phyloP scores from a whole-genome alignment of 371 early-diverging fungal species.

The Saksenaea vasiformis region DNA sequence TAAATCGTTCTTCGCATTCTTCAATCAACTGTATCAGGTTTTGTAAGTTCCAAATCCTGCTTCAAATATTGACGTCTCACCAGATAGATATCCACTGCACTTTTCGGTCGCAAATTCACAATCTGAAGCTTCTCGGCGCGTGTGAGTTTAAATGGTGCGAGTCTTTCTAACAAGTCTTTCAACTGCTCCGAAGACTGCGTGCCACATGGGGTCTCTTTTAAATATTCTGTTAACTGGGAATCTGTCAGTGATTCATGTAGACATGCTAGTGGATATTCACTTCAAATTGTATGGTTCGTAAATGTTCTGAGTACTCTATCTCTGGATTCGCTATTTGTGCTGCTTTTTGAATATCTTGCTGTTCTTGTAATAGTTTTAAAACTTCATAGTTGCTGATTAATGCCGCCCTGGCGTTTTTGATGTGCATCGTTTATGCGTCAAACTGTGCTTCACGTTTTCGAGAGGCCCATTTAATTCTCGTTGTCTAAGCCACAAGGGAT shows the following conservation, averaged over 20 bases:
- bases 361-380: constrained; percentile 52
- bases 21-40: constrained; percentile 55
- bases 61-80: constrained; percentile 25
- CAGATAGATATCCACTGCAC: constrained; percentile 62
- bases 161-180: constrained; percentile 26
- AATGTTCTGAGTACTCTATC: constrained; percentile 56
- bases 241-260: not conserved
- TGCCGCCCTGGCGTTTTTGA: constrained; percentile 54
- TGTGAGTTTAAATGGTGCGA: constrained; percentile 50
- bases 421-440: constrained; percentile 41
- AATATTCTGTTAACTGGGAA: constrained; percentile 47
- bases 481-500: no score
- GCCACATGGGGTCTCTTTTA: constrained; percentile 47
- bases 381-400: constrained; percentile 69
- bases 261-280: constrained; percentile 24
- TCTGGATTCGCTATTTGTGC: constrained; percentile 22
- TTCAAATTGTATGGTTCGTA: constrained; percentile 65
- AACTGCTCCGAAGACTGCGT: constrained; percentile 57
- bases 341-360: constrained; percentile 41
- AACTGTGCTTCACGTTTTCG: not conserved
- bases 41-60: not conserved
- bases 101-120: constrained; percentile 58
- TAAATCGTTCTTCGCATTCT: constrained; percentile 66
- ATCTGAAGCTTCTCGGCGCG: constrained; percentile 66
- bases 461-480: no score